Conservation (phyloP, 352 stramenopile genomes). For the Phytophthora aleatoria region DNA sequence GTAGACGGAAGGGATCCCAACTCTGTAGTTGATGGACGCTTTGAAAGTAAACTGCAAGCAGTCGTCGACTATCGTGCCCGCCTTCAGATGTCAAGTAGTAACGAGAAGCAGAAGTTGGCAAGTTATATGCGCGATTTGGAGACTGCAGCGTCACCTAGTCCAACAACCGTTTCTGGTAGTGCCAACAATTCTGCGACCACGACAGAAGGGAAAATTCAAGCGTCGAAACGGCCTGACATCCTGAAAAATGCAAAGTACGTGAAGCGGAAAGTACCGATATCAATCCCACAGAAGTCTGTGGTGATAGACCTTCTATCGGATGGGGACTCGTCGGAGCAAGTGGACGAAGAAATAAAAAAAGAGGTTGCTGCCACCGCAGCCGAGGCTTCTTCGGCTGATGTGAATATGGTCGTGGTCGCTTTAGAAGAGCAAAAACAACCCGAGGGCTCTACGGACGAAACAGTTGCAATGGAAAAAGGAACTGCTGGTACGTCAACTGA, state of each 20-base stretch:
- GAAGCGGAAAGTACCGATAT: slow-evolving; percentile 51
- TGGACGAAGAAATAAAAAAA: slow-evolving; percentile 32
- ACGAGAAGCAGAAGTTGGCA: slow-evolving; percentile 72
- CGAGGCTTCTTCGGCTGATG: slow-evolving; percentile 3
- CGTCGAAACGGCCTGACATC: slow-evolving; percentile 7
- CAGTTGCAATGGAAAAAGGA: slow-evolving; percentile 3
- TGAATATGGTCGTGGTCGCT: slow-evolving; percentile 27
- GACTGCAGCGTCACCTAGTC: background rate
- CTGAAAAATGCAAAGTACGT: slow-evolving; percentile 52
- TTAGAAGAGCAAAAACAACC: slow-evolving; percentile 3
- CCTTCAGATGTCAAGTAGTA: slow-evolving; percentile 70
- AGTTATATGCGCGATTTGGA: slow-evolving; percentile 49
- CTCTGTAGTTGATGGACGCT: slow-evolving; percentile 36
- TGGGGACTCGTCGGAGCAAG: slow-evolving; percentile 3
- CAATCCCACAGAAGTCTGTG: slow-evolving; percentile 11
- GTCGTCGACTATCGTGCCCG: slow-evolving; percentile 77
- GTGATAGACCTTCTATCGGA: background rate
- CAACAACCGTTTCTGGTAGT: slow-evolving; percentile 1
- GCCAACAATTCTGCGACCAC: slow-evolving; percentile 1
- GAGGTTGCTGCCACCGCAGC: slow-evolving; percentile 4
- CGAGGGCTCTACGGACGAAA: slow-evolving; percentile 1
- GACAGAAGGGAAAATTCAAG: slow-evolving; percentile 5
- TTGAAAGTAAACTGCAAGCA: slow-evolving; percentile 65
- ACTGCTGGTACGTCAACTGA: slow-evolving; percentile 2
- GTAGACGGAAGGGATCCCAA: slow-evolving; percentile 24